Conservation (phyloP, 306 rosid species). For the Quercus parvula region DNA sequence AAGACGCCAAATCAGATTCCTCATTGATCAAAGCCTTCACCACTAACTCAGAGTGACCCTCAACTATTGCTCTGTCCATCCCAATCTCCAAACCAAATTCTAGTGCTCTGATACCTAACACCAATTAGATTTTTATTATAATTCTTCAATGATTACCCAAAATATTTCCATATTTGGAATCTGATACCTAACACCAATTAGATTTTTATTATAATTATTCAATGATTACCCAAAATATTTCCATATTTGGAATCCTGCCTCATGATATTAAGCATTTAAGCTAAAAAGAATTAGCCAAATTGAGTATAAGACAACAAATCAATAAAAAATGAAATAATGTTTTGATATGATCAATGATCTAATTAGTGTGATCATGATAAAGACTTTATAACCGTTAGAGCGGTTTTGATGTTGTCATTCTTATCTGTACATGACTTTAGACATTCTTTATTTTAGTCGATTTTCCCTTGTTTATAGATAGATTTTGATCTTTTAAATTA, state of each 20-base stretch:
- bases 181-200: conserved; percentile 2
- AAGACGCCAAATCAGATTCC: not conserved
- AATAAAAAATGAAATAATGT: not conserved
- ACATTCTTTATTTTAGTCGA: not conserved
- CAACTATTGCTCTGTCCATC: too few relatives aligned
- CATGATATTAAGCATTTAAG: not conserved
- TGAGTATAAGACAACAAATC: not conserved
- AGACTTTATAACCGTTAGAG: not conserved
- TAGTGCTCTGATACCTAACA: not conserved
- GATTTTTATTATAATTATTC: not conserved
- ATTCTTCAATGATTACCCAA: conserved; percentile 1
- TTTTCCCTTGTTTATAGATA: too few relatives aligned
- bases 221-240: not conserved
- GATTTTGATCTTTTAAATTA: too few relatives aligned
- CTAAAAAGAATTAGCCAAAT: not conserved
- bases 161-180: not conserved
- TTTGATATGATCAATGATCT: not conserved
- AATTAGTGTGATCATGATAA: not conserved
- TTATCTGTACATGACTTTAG: not conserved
- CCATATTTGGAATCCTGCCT: not conserved
- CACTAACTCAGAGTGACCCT: too few relatives aligned
- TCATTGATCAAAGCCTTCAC: too few relatives aligned
- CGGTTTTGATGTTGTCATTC: not conserved
- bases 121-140: not conserved
- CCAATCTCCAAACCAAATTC: too few relatives aligned